Percentiles rank a stretch among this genome's conserved stretches.
Evolutionary conservation across 2,329 filamentous ascomycete genomes (phyloP).

Genomic region (Beauveria varroae): DNA sequence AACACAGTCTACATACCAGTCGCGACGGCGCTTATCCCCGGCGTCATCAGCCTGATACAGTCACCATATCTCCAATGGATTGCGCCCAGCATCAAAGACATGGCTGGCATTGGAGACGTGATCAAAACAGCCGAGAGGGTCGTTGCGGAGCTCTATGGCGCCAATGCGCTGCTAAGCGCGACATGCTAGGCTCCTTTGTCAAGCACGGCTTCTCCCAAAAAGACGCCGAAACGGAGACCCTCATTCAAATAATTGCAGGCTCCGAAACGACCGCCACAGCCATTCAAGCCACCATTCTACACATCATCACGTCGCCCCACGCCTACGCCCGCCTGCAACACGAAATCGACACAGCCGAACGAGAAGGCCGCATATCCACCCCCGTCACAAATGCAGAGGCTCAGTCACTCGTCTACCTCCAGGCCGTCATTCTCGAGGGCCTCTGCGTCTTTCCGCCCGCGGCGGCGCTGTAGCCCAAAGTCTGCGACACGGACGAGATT

Average conservation of each 20-base stretch:
- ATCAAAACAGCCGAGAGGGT: slow-evolving; percentile 24
- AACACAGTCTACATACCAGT: slow-evolving; percentile 35
- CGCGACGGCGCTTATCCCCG: slow-evolving; percentile 34
- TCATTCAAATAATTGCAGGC: slow-evolving; percentile 33
- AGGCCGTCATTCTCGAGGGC: slow-evolving; percentile 35
- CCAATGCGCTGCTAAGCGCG: slow-evolving; percentile 21
- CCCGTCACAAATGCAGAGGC: slow-evolving; percentile 20
- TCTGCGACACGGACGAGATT: slow-evolving; percentile 11
- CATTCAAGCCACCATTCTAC: slow-evolving; percentile 39
- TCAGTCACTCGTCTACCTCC: slow-evolving; percentile 25
- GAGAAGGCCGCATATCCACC: not conserved
- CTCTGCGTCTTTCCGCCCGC: slow-evolving; percentile 18
- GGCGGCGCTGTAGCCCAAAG: slow-evolving; percentile 17
- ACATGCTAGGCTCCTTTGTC: slow-evolving; percentile 33
- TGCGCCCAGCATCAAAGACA: slow-evolving; percentile 23
- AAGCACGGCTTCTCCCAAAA: slow-evolving; percentile 26
- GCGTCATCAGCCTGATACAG: slow-evolving; percentile 31
- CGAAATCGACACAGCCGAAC: slow-evolving; percentile 30
- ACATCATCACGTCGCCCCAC: slow-evolving; percentile 36
- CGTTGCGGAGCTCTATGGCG: slow-evolving; percentile 22
- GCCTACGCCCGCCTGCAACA: slow-evolving; percentile 33
- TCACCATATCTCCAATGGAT: slow-evolving; percentile 31
- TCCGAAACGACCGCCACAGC: slow-evolving; percentile 44
- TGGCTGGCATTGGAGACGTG: slow-evolving; percentile 24
- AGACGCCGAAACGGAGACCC: slow-evolving; percentile 32